Percentiles rank a stretch among this genome's conserved stretches.
These are phyloP conservation scores for Aureobasidium sp. DNA, from an alignment of 2,329 filamentous ascomycete species.

Conservation along the genomic window DNA sequence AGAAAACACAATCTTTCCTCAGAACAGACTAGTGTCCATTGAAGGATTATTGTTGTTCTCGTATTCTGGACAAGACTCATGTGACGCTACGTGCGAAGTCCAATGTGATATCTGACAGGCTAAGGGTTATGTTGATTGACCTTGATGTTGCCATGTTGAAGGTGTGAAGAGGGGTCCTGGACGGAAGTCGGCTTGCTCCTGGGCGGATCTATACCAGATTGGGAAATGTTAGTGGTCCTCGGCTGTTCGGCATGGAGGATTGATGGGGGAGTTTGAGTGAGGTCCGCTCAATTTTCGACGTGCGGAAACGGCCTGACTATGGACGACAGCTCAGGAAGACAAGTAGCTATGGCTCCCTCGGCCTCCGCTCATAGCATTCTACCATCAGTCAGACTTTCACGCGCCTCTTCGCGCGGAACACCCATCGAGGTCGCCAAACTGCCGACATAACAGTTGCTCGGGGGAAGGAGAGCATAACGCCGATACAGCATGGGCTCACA, in stretches of 20 bases:
- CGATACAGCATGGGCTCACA: constrained; percentile 1
- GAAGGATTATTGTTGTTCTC: neutral
- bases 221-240: neutral
- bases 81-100: too few species aligned
- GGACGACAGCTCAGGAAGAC: neutral
- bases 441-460: neutral
- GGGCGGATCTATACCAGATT: neutral
- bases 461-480: neutral
- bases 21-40: neutral
- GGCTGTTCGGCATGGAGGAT: constrained; percentile 1
- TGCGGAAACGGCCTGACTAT: constrained; percentile 3
- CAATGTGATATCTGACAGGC: too few species aligned
- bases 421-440: neutral
- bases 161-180: neutral
- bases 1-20: too few species aligned
- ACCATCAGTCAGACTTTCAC: neutral
- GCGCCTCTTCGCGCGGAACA: neutral
- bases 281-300: neutral
- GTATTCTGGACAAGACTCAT: too few species aligned
- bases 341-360: neutral
- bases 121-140: too few species aligned
- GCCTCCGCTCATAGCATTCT: neutral
- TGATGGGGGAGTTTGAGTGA: neutral
- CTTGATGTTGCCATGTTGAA: neutral
- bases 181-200: neutral